Percentiles rank a stretch among this genome's conserved stretches.
These are phyloP conservation scores for Zymoseptoria ardabiliae DNA, from an alignment of 2,329 filamentous ascomycete genomes.

Conservation along the genomic window DNA sequence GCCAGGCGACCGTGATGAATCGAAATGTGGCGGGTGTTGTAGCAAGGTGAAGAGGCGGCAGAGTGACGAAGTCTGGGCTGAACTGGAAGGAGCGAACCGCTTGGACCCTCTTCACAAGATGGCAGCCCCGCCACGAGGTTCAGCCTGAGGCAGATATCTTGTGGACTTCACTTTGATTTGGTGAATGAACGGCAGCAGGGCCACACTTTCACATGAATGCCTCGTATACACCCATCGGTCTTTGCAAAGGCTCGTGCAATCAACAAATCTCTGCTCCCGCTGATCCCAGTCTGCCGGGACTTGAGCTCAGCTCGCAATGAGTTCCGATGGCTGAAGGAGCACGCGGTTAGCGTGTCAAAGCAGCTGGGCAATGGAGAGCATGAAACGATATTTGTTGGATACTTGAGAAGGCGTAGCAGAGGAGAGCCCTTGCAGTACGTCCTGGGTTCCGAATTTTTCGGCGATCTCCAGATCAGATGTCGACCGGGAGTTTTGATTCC, in stretches of 20 bases:
- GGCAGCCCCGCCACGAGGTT: background rate
- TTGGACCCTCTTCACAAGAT: background rate
- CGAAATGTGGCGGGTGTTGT: background rate
- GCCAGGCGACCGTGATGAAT: background rate
- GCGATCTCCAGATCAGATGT: constrained; percentile 70
- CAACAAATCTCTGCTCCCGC: constrained; percentile 43
- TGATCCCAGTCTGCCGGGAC: constrained; percentile 59
- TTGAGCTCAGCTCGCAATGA: constrained; percentile 59
- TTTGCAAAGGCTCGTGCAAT: constrained; percentile 21
- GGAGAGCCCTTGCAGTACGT: constrained; percentile 85
- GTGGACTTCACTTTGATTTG: background rate
- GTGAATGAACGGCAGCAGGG: background rate
- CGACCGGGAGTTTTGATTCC: constrained; percentile 76
- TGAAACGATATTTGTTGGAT: constrained; percentile 21
- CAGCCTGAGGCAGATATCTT: background rate
- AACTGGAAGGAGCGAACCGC: background rate
- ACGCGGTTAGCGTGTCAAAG: constrained; percentile 32
- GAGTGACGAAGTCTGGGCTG: background rate
- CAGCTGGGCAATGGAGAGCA: constrained; percentile 19
- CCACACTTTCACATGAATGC: constrained; percentile 16
- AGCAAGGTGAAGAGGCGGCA: background rate
- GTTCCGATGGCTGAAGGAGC: constrained; percentile 63
- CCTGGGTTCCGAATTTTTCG: constrained; percentile 82
- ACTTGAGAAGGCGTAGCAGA: constrained; percentile 36
- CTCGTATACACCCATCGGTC: constrained; percentile 24